Conservation (phyloP, 768 basidiomycete genomes). For the Sporobolomyces phaffii region DNA sequence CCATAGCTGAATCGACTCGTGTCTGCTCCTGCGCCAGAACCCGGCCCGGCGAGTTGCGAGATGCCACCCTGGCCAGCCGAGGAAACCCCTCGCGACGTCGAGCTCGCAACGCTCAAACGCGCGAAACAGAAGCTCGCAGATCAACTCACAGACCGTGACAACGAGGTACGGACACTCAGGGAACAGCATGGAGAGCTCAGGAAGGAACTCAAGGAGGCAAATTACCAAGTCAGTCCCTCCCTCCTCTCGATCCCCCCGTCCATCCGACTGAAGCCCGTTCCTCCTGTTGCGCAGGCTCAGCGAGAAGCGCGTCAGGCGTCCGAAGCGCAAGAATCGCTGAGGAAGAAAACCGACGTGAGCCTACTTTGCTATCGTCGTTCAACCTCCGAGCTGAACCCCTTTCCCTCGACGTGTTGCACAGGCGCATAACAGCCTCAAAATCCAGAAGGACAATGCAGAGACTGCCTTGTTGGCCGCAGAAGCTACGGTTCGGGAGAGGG, state of each 20-base stretch:
- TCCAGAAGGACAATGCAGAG: slow-evolving; percentile 25
- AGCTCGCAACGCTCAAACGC: slow-evolving; percentile 8
- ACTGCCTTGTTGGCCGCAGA: not conserved
- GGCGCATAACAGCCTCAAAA: slow-evolving; percentile 24
- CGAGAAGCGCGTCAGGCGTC: slow-evolving; percentile 8
- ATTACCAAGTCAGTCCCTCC: not conserved
- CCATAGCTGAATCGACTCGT: too few species aligned
- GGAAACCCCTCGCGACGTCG: slow-evolving; percentile 5
- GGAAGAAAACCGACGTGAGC: slow-evolving; percentile 14
- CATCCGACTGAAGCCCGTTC: not conserved
- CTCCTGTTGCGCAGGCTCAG: too few species aligned
- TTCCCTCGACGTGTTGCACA: not conserved
- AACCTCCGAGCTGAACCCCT: not conserved
- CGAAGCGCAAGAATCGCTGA: slow-evolving; percentile 9
- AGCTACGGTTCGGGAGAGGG: not conserved
- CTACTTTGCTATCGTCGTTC: not conserved
- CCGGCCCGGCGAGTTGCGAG: too few species aligned
- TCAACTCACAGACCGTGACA: slow-evolving; percentile 1
- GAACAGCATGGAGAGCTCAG: not conserved
- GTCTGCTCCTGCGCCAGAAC: too few species aligned
- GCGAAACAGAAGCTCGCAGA: slow-evolving; percentile 17
- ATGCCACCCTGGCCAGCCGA: not conserved
- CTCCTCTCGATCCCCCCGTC: not conserved
- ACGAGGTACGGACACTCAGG: slow-evolving; percentile 1
- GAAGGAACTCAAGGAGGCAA: not conserved